Base-by-base conservation (phyloP, 1,139 yeast species). In the Pneumocystis murina region DNA sequence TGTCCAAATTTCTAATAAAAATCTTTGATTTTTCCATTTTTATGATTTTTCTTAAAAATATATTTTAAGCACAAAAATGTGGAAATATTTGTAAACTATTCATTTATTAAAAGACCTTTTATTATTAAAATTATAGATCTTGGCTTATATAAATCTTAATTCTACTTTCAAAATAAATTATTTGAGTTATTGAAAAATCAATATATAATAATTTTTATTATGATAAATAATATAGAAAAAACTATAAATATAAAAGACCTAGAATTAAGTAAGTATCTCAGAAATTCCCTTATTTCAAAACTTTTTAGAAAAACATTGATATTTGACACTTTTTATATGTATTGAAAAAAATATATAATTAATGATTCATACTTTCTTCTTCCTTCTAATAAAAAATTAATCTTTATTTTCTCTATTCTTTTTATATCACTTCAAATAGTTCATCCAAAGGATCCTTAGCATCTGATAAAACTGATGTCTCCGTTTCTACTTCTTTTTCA, bases 401-500 rank as follows among this genome's bases (percentile, higher is more conserved):
- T 12, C n/a, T 1, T 3, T 14, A 38, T 14, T 14, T 1, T 3
- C n/a, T 3, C 10, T 38, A 14, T 14, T 10, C 39, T 36, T 8
- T 12, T 38, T 10, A 16, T 38, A 38, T 14, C n/a, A 48, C 33
- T 20, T 48, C n/a, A 48, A 48, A 48, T 12, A 48, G 17, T 2
- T 17, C 14, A 24, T 48, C 33, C 6, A 24, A 24, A 12, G 55
- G 33, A 24, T 48, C 16, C 8, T 2, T 16, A 24, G 55, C 17
- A 10, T 48, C 33, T 12, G 2, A 10, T 24, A 16, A 3, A 12
- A 33, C 4, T 10, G 33, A 10, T 3, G 6, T 3, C 16, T 48
- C 33, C 14, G 1, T 48, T 48, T n/a, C 97, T 67, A 82, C 81
- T 66, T 85, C 79, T 63, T 83, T 69, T 74, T 86, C 92, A 79